Evolutionary conservation across 306 rosid genomes (phyloP), one percentile per base, ranked within the genome.

Genomic region (Carpinus fangiana): DNA sequence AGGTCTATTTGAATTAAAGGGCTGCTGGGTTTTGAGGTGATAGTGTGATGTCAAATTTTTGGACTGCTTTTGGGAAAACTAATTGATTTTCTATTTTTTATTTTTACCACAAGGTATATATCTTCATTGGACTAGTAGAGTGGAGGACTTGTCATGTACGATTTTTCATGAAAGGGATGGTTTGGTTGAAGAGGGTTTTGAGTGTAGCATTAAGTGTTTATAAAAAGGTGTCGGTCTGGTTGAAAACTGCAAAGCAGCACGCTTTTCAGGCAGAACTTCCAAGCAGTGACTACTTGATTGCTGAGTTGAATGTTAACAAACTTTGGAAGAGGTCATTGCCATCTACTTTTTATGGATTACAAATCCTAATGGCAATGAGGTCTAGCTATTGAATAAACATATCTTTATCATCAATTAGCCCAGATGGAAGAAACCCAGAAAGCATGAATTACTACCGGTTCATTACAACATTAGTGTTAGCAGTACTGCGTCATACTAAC

Each of bases 101-200:
- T 11, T 36, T 65, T 16, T 18, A 64, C 46, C 60, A 7, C 20
- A n/a, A n/a, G 61, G 23, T 55, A 55, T 18, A n/a, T 18, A 55
- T 55, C 12, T 55, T 20, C 61, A 20, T 17, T 34, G 70, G 46
- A 17, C 23, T 36, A 65, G 48, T 65, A 16, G 70, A 65, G 48
- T 36, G 46, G 76, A 23, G 28, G 4, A 23, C 7, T 55, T 54
- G 18, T 70, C 45, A 36, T 26, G 60, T 60, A 34, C 2, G 74
- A 48, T 79, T 79, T 12, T 7, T 60, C 23, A 57, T 6, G 65
- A 6, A 34, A 14, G 51, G 48, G 16, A 14, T 73, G 31, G 57
- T 86, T 73, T 51, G 64, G 73, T 61, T 81, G 26, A 21, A 46
- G 21, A 74, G 10, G 12, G 12, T 36, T 81, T 59, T 38, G 14